A percentile compares a stretch with the other conserved stretches of the same genome.
phyloP scores from a whole-genome alignment of 2,329 filamentous ascomycete genomes.

The Beauveria pseudobassiana region DNA sequence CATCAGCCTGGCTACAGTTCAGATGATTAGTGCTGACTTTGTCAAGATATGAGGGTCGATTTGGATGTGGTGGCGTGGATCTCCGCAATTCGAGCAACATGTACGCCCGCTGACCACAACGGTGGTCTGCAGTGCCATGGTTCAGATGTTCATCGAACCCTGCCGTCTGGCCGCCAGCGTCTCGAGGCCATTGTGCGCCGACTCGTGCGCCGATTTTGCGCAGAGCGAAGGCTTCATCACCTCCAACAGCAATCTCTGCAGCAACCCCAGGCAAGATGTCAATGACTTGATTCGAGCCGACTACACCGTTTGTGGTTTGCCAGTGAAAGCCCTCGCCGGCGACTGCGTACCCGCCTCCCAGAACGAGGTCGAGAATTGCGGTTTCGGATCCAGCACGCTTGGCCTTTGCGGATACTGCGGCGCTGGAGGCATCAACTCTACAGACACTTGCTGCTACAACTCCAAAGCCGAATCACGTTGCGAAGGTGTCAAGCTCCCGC shows the following conservation, averaged over 20 bases:
- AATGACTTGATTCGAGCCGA: slow-evolving; percentile 79
- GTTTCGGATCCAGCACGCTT: slow-evolving; percentile 62
- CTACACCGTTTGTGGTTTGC: slow-evolving; percentile 81
- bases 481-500: slow-evolving; percentile 67
- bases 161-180: slow-evolving; percentile 60
- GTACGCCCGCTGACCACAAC: slow-evolving; percentile 93
- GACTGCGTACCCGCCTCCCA: slow-evolving; percentile 66
- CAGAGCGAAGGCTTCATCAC: slow-evolving; percentile 82
- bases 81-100: slow-evolving; percentile 70
- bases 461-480: slow-evolving; percentile 70
- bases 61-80: slow-evolving; percentile 75
- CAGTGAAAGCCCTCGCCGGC: slow-evolving; percentile 68
- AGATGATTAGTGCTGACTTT: slow-evolving; percentile 2
- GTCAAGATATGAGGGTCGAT: slow-evolving; percentile 71
- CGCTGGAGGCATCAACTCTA: slow-evolving; percentile 77
- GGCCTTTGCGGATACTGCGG: slow-evolving; percentile 86
- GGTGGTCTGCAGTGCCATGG: slow-evolving; percentile 85
- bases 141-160: slow-evolving; percentile 72
- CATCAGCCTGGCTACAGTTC: background rate
- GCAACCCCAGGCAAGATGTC: slow-evolving; percentile 55
- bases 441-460: slow-evolving; percentile 89
- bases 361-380: slow-evolving; percentile 85
- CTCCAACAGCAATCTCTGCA: slow-evolving; percentile 66
- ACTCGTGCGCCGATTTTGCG: slow-evolving; percentile 80
- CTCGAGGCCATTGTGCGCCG: slow-evolving; percentile 75